Evolutionary conservation across 768 basidiomycete genomes (phyloP).

Genomic region (Panellus pusillus): DNA sequence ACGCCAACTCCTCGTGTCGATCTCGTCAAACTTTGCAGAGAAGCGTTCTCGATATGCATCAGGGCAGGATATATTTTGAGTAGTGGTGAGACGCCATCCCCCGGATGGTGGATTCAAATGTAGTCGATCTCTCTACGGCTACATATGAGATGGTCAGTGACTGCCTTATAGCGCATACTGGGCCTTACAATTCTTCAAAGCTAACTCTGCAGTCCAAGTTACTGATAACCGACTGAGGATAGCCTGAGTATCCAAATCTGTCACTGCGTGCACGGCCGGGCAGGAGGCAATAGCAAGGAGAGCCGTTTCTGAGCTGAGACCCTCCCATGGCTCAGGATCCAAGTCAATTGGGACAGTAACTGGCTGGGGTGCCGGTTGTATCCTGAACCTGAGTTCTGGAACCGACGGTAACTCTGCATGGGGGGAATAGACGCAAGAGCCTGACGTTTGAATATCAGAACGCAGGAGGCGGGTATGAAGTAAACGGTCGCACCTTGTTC

Average conservation of each 20-base stretch:
- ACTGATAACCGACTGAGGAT: constrained; percentile 54
- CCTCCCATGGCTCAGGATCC: constrained; percentile 33
- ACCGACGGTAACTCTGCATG: constrained; percentile 13
- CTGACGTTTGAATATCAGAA: constrained; percentile 31
- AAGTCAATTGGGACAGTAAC: constrained; percentile 38
- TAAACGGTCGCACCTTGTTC: constrained; percentile 45
- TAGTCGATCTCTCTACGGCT: constrained; percentile 58
- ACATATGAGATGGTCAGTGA: constrained; percentile 7
- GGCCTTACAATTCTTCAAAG: constrained; percentile 72
- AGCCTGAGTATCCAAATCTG: constrained; percentile 58
- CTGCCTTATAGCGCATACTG: background rate
- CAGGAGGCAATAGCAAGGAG: constrained; percentile 57
- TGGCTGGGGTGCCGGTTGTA: constrained; percentile 47
- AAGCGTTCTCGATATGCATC: constrained; percentile 91
- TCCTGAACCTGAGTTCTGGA: constrained; percentile 31
- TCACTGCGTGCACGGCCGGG: constrained; percentile 57
- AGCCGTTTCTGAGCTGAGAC: constrained; percentile 54
- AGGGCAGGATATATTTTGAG: constrained; percentile 81
- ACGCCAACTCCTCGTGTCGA: constrained; percentile 84
- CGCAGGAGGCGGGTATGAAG: constrained; percentile 9
- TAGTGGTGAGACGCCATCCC: constrained; percentile 71
- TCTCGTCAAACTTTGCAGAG: constrained; percentile 79
- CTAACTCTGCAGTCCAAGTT: constrained; percentile 74
- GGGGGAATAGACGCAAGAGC: constrained; percentile 43
- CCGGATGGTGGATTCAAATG: constrained; percentile 54